These are phyloP conservation scores for Neofusicoccum laricinum DNA, from an alignment of 2,329 filamentous ascomycete species.

Conservation along the genomic window DNA sequence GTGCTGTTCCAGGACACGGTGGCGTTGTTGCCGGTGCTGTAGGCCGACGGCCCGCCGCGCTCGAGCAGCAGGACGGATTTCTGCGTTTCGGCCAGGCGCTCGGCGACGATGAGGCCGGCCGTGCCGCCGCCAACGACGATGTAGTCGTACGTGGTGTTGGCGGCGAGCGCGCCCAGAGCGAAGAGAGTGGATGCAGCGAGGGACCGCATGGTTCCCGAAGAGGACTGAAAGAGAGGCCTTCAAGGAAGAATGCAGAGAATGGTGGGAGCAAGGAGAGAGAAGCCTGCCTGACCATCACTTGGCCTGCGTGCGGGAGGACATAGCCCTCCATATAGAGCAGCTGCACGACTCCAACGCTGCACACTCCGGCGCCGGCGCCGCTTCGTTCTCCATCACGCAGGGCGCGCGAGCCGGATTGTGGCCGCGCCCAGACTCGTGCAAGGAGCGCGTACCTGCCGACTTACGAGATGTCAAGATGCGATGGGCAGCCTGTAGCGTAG, in stretches of 20 bases:
- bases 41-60: slow-evolving; percentile 48
- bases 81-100: slow-evolving; percentile 62
- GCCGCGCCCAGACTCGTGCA: not conserved
- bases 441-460: not conserved
- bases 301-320: not conserved
- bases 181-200: not conserved
- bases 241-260: too few species aligned
- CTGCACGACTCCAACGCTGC: not conserved
- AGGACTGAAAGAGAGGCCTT: not conserved
- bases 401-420: not conserved
- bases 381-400: not conserved
- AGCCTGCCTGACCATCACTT: not conserved
- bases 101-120: slow-evolving; percentile 58
- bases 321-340: not conserved
- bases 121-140: slow-evolving; percentile 62
- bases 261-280: not conserved
- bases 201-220: not conserved
- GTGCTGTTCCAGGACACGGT: slow-evolving; percentile 51
- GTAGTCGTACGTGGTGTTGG: slow-evolving; percentile 57
- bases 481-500: not conserved
- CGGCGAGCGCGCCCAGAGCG: slow-evolving; percentile 19
- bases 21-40: slow-evolving; percentile 35
- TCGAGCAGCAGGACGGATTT: slow-evolving; percentile 61
- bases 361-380: not conserved
- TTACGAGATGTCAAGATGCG: not conserved